Evolutionary conservation across 208 protist genomes (phyloP).

Genomic region (Crithidia expoeki): DNA sequence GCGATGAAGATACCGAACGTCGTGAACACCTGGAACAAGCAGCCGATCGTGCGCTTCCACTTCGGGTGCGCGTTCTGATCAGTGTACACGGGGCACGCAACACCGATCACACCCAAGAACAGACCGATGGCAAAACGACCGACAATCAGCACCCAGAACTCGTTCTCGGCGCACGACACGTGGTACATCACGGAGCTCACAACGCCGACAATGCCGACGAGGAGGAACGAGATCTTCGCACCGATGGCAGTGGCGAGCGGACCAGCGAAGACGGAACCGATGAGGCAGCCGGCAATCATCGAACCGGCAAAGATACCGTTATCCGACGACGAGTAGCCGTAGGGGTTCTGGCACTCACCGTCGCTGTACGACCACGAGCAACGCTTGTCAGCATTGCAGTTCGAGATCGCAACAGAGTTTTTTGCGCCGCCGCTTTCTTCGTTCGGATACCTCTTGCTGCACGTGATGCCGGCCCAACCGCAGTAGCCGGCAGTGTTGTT

Average conservation of each 20-base stretch:
- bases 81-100: slow-evolving; percentile 79
- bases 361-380: slow-evolving; percentile 64
- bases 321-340: slow-evolving; percentile 57
- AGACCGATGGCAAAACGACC: slow-evolving; percentile 80
- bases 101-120: slow-evolving; percentile 60
- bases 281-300: slow-evolving; percentile 83
- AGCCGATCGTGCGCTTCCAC: slow-evolving; percentile 61
- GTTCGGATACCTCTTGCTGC: slow-evolving; percentile 29
- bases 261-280: slow-evolving; percentile 69
- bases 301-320: slow-evolving; percentile 81
- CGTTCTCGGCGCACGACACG: slow-evolving; percentile 44
- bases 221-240: slow-evolving; percentile 57
- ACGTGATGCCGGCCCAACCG: slow-evolving; percentile 45
- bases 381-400: slow-evolving; percentile 31
- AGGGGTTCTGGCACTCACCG: slow-evolving; percentile 54
- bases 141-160: slow-evolving; percentile 74
- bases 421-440: not conserved
- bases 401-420: not conserved
- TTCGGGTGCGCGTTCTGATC: slow-evolving; percentile 68
- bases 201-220: slow-evolving; percentile 58
- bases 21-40: slow-evolving; percentile 79
- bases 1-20: slow-evolving; percentile 87
- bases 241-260: slow-evolving; percentile 49
- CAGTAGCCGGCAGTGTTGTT: slow-evolving; percentile 23
- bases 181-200: slow-evolving; percentile 69